A percentile compares a stretch with the other conserved stretches of the same genome.
Conservation (phyloP, 345 rosid genomes). For the Psidium guajava region DNA sequence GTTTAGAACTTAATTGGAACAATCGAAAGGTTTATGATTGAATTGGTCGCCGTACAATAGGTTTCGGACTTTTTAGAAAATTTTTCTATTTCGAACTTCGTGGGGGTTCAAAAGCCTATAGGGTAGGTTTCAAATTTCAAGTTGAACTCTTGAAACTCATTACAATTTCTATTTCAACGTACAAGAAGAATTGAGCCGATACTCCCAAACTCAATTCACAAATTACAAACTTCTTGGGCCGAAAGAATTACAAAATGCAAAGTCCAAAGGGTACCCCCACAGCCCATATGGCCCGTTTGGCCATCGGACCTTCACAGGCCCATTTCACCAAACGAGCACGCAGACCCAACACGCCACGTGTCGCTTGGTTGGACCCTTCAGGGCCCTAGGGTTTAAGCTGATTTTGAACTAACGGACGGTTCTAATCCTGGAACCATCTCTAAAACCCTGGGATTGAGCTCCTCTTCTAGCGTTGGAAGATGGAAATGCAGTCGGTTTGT, state of each 20-base stretch:
- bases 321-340: neutral
- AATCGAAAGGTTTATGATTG: too few species aligned
- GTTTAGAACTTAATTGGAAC: too few species aligned
- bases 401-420: neutral
- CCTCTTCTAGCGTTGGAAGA: neutral
- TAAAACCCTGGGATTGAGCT: neutral
- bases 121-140: neutral
- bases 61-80: too few species aligned
- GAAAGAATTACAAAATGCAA: neutral
- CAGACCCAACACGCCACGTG: neutral
- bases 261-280: neutral
- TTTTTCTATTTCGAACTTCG: neutral
- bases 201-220: neutral
- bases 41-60: too few species aligned
- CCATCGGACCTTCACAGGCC: neutral
- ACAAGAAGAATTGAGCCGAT: neutral
- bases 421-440: neutral
- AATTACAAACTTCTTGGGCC: neutral
- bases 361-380: neutral
- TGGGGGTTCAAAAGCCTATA: neutral
- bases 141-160: neutral
- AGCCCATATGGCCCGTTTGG: neutral
- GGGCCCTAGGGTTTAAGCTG: slow-evolving; percentile 20
- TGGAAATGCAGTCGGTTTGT: slow-evolving; percentile 46
- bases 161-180: neutral